Base-by-base conservation (phyloP, 495 filamentous ascomycete species). In the Pyronema omphalodes region DNA sequence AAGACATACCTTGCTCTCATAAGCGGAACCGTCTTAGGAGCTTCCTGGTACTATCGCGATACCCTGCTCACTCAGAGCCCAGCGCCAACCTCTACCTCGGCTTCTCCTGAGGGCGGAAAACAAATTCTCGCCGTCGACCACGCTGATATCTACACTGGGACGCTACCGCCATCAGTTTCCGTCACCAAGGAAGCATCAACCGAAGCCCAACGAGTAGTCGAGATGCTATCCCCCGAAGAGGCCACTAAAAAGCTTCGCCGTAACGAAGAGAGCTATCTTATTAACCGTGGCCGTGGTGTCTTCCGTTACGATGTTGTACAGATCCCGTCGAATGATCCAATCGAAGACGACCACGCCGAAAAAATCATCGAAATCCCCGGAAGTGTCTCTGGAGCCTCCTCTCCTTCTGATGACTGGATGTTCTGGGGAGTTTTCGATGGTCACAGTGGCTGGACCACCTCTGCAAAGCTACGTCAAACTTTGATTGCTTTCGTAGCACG, bases 351-450 rank as follows among this genome's bases (percentile, higher is more conserved):
- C 64, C 91, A 99, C 66, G 80, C 83, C 34, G 93, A 96, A 70
- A 93, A 93, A 75, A 93, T 96, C 56, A 84, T 96, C 40, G 87
- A 98, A 69, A 76, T 94, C 9, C 80, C 84, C 2, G 68, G 75
- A 23, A 71, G 67, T 51, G 71, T 76, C 37, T 71, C 75, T 17
- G 70, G 71, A 9, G 67, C 53, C 44, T 57, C 57, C 36, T 57
- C 66, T 29, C 56, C 72, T 33, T 66, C 70, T 35, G 71, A 73
- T 57, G 91, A 99, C 64, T 99, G 91, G 91, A 96, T 95, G 86
- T 99, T 99, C 66, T 99, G 93, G 93, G 89, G 86, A 39, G 88
- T 99, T 9, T 99, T 94, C 69, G 91, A 99, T 66, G 91, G 91
- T 0, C 34, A 35, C 52, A 88, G 86, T 29, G 91, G 91, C 60